These are phyloP conservation scores for Chaetomium sp. DNA, from an alignment of 2,329 filamentous ascomycete species.

Conservation along the genomic window DNA sequence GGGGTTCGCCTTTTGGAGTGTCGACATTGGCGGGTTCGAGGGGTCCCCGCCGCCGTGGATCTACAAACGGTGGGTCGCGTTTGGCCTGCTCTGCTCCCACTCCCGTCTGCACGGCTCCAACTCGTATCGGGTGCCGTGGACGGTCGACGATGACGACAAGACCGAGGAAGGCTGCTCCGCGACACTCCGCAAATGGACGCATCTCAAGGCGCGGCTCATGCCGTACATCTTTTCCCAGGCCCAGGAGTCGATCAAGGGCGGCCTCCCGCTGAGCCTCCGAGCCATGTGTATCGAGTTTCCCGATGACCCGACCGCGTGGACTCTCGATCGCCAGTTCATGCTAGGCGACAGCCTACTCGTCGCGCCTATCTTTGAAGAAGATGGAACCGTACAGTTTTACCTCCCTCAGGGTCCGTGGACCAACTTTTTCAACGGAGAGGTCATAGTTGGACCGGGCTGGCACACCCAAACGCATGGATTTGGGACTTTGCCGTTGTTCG, in stretches of 20 bases:
- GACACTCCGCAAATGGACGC: slow-evolving; percentile 41
- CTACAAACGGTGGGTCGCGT: slow-evolving; percentile 75
- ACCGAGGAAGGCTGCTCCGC: slow-evolving; percentile 48
- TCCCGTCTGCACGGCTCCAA: slow-evolving; percentile 63
- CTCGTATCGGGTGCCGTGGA: slow-evolving; percentile 70
- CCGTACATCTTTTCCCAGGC: slow-evolving; percentile 45
- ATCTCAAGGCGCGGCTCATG: slow-evolving; percentile 47
- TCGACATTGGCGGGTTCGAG: slow-evolving; percentile 47
- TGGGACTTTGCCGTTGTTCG: slow-evolving; percentile 51
- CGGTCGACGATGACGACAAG: slow-evolving; percentile 58
- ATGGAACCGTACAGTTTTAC: slow-evolving; percentile 61
- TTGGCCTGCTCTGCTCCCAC: slow-evolving; percentile 64
- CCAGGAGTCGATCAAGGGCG: slow-evolving; percentile 17
- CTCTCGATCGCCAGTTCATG: slow-evolving; percentile 66
- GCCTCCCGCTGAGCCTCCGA: slow-evolving; percentile 42
- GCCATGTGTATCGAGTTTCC: slow-evolving; percentile 66
- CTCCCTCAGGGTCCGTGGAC: slow-evolving; percentile 46
- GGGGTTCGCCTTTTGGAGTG: slow-evolving; percentile 28
- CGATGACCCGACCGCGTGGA: slow-evolving; percentile 61
- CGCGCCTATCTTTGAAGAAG: slow-evolving; percentile 58
- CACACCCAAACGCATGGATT: slow-evolving; percentile 55
- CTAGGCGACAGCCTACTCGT: slow-evolving; percentile 59
- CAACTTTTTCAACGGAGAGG: slow-evolving; percentile 42
- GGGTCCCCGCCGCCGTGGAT: slow-evolving; percentile 60
- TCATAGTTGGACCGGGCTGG: slow-evolving; percentile 48